Evolutionary conservation across 305 asterid genomes (phyloP).

Genomic region (Euphrasia arctica): DNA sequence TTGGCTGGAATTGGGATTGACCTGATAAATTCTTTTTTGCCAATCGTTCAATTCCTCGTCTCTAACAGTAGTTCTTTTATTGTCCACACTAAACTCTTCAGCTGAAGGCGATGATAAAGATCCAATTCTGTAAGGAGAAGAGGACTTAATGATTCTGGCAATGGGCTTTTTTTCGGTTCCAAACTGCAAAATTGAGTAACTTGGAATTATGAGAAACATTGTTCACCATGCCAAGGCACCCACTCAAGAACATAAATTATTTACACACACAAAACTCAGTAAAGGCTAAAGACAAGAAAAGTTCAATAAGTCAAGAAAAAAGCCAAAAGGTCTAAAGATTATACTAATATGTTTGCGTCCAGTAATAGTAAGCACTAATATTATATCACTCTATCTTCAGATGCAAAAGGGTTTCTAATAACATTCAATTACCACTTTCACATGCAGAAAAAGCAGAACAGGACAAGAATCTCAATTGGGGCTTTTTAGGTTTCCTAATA

Average conservation of each 20-base stretch:
- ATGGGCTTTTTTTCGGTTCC: constrained; percentile 57
- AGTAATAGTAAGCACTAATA: no score
- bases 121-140: constrained; percentile 56
- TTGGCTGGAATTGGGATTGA: constrained; percentile 35
- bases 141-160: constrained; percentile 45
- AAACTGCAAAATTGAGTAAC: constrained; percentile 49
- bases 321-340: no score
- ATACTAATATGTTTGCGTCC: no score
- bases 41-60: constrained; percentile 53
- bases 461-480: no score
- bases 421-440: background rate
- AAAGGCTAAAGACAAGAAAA: constrained; percentile 1
- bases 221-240: no score
- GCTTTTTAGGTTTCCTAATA: no score
- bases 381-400: no score
- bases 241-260: constrained; percentile 15
- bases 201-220: constrained; percentile 35
- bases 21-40: constrained; percentile 53
- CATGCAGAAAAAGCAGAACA: background rate
- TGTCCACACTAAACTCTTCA: constrained; percentile 17
- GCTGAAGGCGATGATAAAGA: constrained; percentile 39
- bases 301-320: no score
- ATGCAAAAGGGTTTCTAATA: no score
- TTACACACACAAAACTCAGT: constrained; percentile 10
- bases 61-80: constrained; percentile 44